These are phyloP conservation scores for Tilletia indica DNA, from an alignment of 1,284 basidiomycete genomes.

Conservation along the genomic window DNA sequence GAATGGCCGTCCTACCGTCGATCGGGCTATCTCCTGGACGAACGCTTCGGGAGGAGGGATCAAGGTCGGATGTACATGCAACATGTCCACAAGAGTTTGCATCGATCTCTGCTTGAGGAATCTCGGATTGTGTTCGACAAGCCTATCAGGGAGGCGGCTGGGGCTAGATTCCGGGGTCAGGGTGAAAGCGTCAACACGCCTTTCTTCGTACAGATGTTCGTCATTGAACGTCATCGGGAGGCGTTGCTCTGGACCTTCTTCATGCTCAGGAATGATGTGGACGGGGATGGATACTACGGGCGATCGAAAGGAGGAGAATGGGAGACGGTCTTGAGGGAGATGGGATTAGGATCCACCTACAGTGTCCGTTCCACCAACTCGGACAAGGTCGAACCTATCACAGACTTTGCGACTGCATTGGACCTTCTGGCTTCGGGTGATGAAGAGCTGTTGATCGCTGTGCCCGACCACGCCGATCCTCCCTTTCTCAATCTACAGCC, in stretches of 20 bases:
- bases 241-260: slow-evolving; percentile 47
- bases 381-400: slow-evolving; percentile 23
- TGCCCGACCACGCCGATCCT: background rate
- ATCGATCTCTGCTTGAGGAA: slow-evolving; percentile 29
- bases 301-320: background rate
- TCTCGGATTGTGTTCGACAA: slow-evolving; percentile 32
- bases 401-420: background rate
- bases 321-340: slow-evolving; percentile 22
- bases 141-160: slow-evolving; percentile 25
- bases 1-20: slow-evolving; percentile 34
- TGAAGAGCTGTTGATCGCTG: background rate
- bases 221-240: slow-evolving; percentile 44
- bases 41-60: slow-evolving; percentile 33
- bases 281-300: slow-evolving; percentile 16
- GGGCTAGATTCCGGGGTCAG: slow-evolving; percentile 31
- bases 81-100: slow-evolving; percentile 35
- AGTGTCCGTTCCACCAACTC: slow-evolving; percentile 25
- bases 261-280: slow-evolving; percentile 32
- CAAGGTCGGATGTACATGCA: slow-evolving; percentile 27
- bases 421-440: background rate
- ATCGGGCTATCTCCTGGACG: slow-evolving; percentile 31
- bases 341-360: slow-evolving; percentile 18
- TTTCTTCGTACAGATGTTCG: slow-evolving; percentile 34
- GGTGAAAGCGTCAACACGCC: slow-evolving; percentile 33
- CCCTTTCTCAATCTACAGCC: background rate